Conservation (phyloP, 176 grass and related monocot species). For the Dendrocalamus sinicus region DNA sequence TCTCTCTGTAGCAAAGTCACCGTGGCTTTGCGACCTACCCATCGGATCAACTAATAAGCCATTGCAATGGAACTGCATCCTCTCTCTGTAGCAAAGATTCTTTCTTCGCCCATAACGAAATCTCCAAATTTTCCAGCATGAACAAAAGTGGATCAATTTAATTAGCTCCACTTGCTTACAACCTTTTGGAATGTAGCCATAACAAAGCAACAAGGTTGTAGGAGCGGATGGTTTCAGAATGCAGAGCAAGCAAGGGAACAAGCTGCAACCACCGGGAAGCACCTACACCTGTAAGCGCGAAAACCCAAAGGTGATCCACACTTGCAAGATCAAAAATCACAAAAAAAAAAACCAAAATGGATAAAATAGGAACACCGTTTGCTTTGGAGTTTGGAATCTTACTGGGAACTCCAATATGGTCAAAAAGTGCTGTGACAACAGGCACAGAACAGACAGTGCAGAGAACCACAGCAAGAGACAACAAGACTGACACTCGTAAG, state of each 20-base stretch:
- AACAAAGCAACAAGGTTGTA: not conserved
- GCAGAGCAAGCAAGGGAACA: not conserved
- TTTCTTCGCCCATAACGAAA: not conserved
- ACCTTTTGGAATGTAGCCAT: not conserved
- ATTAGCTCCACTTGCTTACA: not conserved
- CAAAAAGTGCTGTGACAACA: not conserved
- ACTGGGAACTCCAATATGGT: not conserved
- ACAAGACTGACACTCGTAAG: conserved; percentile 21
- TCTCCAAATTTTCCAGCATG: not conserved
- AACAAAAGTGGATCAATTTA: not conserved
- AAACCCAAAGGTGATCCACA: conserved; percentile 1
- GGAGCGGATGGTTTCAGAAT: not conserved
- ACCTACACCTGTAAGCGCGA: not conserved
- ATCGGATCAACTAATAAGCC: too few relatives aligned
- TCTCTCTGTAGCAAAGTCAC: too few relatives aligned
- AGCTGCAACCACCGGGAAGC: not conserved
- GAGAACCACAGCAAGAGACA: conserved; percentile 20
- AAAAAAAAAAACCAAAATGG: not conserved
- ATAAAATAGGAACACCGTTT: not conserved
- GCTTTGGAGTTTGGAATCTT: not conserved
- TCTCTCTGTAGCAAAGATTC: too few relatives aligned
- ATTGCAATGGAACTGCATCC: too few relatives aligned
- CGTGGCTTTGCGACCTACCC: too few relatives aligned
- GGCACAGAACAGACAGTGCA: conserved; percentile 3
- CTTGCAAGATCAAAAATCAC: not conserved